Conservation (phyloP, 169 alveolate species). For the Cryptosporidium baileyi region DNA sequence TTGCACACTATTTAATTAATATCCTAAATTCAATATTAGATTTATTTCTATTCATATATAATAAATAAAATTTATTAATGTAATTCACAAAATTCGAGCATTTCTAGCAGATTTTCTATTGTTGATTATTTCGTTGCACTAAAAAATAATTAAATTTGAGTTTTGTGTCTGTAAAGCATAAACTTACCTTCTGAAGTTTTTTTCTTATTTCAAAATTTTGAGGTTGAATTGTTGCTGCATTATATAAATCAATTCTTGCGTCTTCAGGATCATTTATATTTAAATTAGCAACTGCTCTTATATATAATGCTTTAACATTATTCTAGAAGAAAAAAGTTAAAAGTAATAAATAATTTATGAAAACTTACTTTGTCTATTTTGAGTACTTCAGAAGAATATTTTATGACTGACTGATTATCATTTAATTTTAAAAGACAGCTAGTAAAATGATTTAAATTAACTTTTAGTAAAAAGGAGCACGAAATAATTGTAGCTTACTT, state of each 20-base stretch:
- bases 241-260: conserved; percentile 37
- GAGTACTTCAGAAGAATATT: conserved; percentile 29
- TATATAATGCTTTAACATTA: conserved; percentile 54
- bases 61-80: too few relatives aligned
- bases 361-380: conserved; percentile 28
- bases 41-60: too few relatives aligned
- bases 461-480: neutral
- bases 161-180: too few relatives aligned
- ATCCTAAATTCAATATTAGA: too few relatives aligned
- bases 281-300: conserved; percentile 35
- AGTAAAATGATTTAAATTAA: neutral
- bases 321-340: conserved; percentile 6
- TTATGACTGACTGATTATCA: conserved; percentile 16
- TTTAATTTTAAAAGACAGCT: conserved; percentile 25
- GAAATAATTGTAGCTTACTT: conserved; percentile 23
- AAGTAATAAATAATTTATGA: neutral
- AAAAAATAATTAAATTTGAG: neutral
- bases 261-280: conserved; percentile 34
- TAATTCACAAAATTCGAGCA: too few relatives aligned
- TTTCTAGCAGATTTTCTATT: conserved; percentile 1
- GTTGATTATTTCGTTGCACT: conserved; percentile 15
- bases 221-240: conserved; percentile 58
- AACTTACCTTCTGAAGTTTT: conserved; percentile 56
- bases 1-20: too few relatives aligned
- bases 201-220: conserved; percentile 33